Conservation (phyloP, 2,329 filamentous ascomycete species). For the Torrubiellomyces zombiae region DNA sequence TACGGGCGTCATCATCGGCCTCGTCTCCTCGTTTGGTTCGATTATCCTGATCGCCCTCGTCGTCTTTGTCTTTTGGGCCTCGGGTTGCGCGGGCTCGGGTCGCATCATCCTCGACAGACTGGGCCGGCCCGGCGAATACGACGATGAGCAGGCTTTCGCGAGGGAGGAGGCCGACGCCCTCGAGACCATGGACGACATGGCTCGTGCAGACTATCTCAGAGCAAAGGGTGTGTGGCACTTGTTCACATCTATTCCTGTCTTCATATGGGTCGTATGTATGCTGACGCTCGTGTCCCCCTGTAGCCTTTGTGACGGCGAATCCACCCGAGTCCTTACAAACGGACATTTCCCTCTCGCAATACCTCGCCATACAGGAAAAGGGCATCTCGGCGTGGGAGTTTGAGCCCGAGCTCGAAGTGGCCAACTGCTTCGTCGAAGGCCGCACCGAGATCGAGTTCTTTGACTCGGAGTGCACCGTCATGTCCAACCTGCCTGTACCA, state of each 20-base stretch:
- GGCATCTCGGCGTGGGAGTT: slow-evolving; percentile 99
- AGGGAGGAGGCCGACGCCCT: slow-evolving; percentile 90
- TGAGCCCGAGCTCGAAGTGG: slow-evolving; percentile 95
- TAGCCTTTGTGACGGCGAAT: slow-evolving; percentile 87
- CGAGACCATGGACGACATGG: slow-evolving; percentile 88
- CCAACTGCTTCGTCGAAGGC: slow-evolving; percentile 94
- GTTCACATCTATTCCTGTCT: background rate
- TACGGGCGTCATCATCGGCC: slow-evolving; percentile 79
- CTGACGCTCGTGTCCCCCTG: slow-evolving; percentile 6
- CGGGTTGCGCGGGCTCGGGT: slow-evolving; percentile 51
- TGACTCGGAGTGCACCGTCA: slow-evolving; percentile 91
- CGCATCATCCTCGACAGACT: slow-evolving; percentile 88
- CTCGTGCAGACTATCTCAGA: slow-evolving; percentile 76
- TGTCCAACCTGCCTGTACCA: slow-evolving; percentile 89
- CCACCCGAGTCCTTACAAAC: slow-evolving; percentile 90
- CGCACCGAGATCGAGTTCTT: slow-evolving; percentile 98
- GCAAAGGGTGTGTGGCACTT: slow-evolving; percentile 67
- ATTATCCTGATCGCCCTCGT: slow-evolving; percentile 69
- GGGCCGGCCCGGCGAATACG: slow-evolving; percentile 85
- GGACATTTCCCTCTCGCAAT: slow-evolving; percentile 94
- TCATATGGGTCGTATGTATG: background rate
- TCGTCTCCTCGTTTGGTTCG: slow-evolving; percentile 86
- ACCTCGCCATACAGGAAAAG: slow-evolving; percentile 96
- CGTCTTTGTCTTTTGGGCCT: slow-evolving; percentile 85
- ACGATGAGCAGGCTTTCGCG: slow-evolving; percentile 89